Conservation (phyloP, 2,329 filamentous ascomycete species). For the Rutstroemia sp. region DNA sequence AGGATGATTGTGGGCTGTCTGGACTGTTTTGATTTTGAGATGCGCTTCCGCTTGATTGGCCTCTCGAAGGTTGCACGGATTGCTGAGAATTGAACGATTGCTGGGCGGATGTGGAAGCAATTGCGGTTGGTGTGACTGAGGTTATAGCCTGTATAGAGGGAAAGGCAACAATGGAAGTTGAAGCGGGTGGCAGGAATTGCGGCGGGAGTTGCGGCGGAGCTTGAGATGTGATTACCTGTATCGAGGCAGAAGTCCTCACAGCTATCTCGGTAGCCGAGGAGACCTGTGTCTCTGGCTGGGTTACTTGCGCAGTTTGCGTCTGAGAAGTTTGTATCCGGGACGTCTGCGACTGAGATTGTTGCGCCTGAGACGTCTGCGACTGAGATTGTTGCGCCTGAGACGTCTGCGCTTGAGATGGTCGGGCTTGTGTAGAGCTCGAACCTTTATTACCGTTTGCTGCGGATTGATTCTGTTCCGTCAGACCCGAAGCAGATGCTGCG, state of each 20-base stretch:
- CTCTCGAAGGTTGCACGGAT: neutral
- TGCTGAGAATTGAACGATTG: neutral
- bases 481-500: neutral
- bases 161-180: neutral
- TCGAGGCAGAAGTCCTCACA: neutral
- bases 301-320: neutral
- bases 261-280: neutral
- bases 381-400: too few relatives aligned
- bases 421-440: neutral
- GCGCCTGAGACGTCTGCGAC: neutral
- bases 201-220: neutral
- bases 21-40: neutral
- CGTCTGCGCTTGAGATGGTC: neutral
- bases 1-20: neutral
- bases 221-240: neutral
- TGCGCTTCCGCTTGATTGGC: neutral
- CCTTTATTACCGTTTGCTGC: neutral
- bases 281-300: neutral
- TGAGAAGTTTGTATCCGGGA: neutral
- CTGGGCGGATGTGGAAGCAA: neutral
- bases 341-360: neutral
- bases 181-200: neutral
- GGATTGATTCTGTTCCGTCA: neutral
- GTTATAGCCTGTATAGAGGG: neutral
- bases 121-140: neutral